Conservation (phyloP, 2,329 filamentous ascomycete genomes). For the Calonectria ilicicola region DNA sequence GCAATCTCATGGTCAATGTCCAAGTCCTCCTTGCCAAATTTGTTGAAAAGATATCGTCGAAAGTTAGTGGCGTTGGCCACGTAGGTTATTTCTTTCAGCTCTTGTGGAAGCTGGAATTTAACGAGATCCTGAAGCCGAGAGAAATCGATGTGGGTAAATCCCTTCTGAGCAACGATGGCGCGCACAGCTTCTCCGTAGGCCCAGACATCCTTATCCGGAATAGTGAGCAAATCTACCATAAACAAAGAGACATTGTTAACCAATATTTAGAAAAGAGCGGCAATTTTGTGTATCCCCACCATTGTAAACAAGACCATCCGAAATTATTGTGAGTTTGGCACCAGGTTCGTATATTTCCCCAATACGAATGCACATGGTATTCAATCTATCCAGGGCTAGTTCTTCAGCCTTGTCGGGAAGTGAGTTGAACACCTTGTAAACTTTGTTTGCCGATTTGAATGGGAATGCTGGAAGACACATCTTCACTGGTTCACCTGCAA, state of each 20-base stretch:
- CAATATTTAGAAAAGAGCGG: background rate
- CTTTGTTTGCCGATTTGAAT: slow-evolving; percentile 50
- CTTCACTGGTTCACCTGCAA: slow-evolving; percentile 27
- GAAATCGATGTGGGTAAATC: slow-evolving; percentile 57
- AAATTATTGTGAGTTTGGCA: slow-evolving; percentile 56
- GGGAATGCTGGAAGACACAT: slow-evolving; percentile 47
- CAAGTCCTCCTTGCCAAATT: slow-evolving; percentile 36
- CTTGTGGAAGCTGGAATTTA: slow-evolving; percentile 50
- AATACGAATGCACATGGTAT: slow-evolving; percentile 43
- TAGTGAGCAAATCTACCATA: slow-evolving; percentile 57
- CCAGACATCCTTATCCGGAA: slow-evolving; percentile 61
- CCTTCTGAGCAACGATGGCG: slow-evolving; percentile 50
- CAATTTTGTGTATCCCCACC: slow-evolving; percentile 47
- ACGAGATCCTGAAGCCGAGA: slow-evolving; percentile 59
- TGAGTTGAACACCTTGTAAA: slow-evolving; percentile 45
- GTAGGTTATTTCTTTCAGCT: slow-evolving; percentile 56
- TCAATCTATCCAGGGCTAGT: slow-evolving; percentile 40
- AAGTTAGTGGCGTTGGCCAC: slow-evolving; percentile 47
- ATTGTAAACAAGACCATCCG: slow-evolving; percentile 66
- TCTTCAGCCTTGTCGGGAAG: slow-evolving; percentile 49
- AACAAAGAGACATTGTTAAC: slow-evolving; percentile 2
- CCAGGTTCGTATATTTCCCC: slow-evolving; percentile 42
- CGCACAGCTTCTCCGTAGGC: slow-evolving; percentile 60
- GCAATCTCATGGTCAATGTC: slow-evolving; percentile 46
- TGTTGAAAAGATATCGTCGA: slow-evolving; percentile 43